These are phyloP conservation scores for Pythium aquatile DNA, from an alignment of 352 stramenopile genomes.

Conservation along the genomic window DNA sequence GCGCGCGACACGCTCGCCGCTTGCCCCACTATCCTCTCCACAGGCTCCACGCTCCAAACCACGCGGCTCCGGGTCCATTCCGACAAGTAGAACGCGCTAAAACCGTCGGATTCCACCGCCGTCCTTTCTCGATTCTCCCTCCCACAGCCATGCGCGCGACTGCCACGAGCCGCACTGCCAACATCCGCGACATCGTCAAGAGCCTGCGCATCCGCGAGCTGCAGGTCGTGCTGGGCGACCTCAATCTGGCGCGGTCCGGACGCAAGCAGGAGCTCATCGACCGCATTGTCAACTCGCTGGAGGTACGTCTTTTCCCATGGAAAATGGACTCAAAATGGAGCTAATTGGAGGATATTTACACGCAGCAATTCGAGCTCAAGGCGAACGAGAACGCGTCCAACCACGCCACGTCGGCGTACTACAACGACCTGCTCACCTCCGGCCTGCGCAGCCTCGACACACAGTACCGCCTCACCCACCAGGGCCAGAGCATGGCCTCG, in stretches of 20 bases:
- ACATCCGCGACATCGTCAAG: conserved; percentile 52
- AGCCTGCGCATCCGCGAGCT: conserved; percentile 73
- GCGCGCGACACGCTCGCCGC: neutral
- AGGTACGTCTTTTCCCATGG: conserved; percentile 35
- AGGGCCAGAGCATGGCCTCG: neutral
- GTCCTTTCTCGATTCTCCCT: neutral
- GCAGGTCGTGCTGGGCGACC: conserved; percentile 61
- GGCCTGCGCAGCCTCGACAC: conserved; percentile 51
- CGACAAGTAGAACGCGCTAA: neutral
- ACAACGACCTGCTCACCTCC: conserved; percentile 47
- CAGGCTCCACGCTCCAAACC: neutral
- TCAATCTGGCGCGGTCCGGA: conserved; percentile 68
- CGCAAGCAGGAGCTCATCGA: conserved; percentile 81
- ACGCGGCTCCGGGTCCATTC: neutral
- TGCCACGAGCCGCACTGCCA: neutral
- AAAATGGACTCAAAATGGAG: neutral
- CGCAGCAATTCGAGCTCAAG: conserved; percentile 50
- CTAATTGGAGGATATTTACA: neutral
- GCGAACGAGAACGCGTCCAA: conserved; percentile 41
- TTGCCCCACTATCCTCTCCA: neutral
- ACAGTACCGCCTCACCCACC: conserved; percentile 25
- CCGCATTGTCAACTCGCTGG: conserved; percentile 58
- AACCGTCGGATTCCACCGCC: neutral
- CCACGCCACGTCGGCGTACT: conserved; percentile 49
- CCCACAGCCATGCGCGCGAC: neutral